A percentile compares a stretch with the other conserved stretches of the same genome.
phyloP scores from a whole-genome alignment of 805 yeast genomes.

The Candida ortonii region DNA sequence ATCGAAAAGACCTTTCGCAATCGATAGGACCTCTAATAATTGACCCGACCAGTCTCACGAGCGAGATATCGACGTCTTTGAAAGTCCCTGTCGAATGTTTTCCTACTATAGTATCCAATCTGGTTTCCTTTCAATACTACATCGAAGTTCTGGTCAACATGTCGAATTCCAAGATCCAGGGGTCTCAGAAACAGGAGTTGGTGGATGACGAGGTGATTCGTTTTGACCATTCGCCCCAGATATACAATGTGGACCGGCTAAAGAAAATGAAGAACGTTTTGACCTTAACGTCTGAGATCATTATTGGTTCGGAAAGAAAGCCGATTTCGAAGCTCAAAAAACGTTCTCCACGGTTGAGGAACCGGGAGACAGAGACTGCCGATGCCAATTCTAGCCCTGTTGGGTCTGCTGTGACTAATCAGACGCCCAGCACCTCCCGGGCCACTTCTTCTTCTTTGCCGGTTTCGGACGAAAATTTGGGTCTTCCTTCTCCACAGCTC shows the following conservation, averaged over 20 bases:
- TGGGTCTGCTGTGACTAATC: no score
- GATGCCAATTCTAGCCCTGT: no score
- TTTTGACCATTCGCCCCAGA: conserved; percentile 27
- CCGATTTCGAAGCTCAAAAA: conserved; percentile 26
- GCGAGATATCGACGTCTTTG: conserved; percentile 59
- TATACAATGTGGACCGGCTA: conserved; percentile 76
- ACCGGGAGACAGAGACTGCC: no score
- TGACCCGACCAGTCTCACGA: conserved; percentile 60
- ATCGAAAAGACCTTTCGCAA: conserved; percentile 81
- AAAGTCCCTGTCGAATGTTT: conserved; percentile 82
- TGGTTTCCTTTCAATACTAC: conserved; percentile 80
- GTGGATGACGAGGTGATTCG: conserved; percentile 27
- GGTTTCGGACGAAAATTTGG: conserved; percentile 6
- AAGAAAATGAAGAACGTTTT: conserved; percentile 75
- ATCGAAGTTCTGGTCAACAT: conserved; percentile 81
- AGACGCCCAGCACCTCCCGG: no score
- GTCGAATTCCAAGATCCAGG: conserved; percentile 45
- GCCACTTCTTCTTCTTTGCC: conserved; percentile 6
- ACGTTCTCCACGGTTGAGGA: no score
- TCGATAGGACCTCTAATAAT: conserved; percentile 71
- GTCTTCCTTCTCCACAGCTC: conserved; percentile 5
- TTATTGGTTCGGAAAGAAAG: conserved; percentile 74
- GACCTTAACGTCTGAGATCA: conserved; percentile 75
- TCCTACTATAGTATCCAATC: conserved; percentile 71
- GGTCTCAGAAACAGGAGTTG: conserved; percentile 14